Evolutionary conservation across 2,329 filamentous ascomycete species (phyloP), one percentile per base, ranked within the genome.

Genomic region (Epichloe sp.): DNA sequence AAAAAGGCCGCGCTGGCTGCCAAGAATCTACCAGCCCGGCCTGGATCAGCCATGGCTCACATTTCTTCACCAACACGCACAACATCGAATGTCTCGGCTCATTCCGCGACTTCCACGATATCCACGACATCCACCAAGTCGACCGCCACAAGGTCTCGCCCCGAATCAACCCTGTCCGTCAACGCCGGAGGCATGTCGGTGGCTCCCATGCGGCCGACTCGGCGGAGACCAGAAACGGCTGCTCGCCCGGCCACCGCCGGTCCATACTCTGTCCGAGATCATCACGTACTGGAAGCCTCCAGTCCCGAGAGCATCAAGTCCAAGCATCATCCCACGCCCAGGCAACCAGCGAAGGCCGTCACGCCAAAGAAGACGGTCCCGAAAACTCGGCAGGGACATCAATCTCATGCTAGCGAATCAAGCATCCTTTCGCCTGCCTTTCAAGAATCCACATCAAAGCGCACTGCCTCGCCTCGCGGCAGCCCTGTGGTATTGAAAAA

Each of bases 41-140:
- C 80, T 2, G 80, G 78, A 10, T 83, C 80, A 36, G 79, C 80
- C 50, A 82, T 83, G 80, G 74, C 80, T 12, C 70, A 77, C 40
- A 74, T 83, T 52, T 78, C 79, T 3, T 52, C 53, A 4, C 77
- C 78, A 1, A 68, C 71, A 41, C 71, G 74, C 43, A 64, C 63
- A 1, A 63, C 63, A 6, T 71, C 74, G 4, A 59, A 59, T 47
- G 56, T 67, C 5, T 69, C 72, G 6, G 42, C 54, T 62, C n/a
- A 63, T 2, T 51, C 59, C 35, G 26, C 45, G 19, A 47, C 45
- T 1, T 38, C 45, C 35, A 47, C 45, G 19, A 38, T 35, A 1
- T 38, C 45, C 1, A 54, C 56, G 12, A 49, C 63, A 11, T 43
- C 63, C 8, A 54, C 68, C 35, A 64, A 69, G 38, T 57, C 71